Evolutionary conservation across 2,329 filamentous ascomycete genomes (phyloP).

Genomic region (Exophiala oligosperma): DNA sequence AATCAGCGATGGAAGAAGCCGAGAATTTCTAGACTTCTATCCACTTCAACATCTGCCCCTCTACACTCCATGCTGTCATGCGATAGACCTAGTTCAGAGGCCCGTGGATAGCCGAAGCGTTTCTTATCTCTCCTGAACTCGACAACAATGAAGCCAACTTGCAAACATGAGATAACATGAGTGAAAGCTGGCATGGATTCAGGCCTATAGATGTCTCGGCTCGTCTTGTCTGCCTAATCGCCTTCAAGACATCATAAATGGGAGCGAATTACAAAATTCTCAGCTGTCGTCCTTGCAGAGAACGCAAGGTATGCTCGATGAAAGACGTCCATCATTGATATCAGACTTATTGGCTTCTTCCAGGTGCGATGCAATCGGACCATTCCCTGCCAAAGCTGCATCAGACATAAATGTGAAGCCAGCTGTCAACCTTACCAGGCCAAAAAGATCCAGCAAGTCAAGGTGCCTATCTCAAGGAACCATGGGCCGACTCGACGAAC

Average conservation of each 20-base stretch:
- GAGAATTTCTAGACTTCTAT: no score
- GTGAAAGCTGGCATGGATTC: no score
- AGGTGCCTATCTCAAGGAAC: background rate
- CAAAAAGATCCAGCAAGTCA: slow-evolving; percentile 9
- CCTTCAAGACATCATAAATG: background rate
- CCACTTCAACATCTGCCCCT: no score
- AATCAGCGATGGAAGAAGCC: no score
- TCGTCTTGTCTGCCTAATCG: background rate
- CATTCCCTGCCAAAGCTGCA: slow-evolving; percentile 35
- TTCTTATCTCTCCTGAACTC: no score
- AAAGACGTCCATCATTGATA: no score
- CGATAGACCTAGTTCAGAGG: no score
- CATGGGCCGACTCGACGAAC: slow-evolving; percentile 6
- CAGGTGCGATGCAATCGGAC: slow-evolving; percentile 34
- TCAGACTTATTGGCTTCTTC: no score
- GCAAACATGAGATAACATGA: no score
- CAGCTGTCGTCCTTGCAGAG: slow-evolving; percentile 36
- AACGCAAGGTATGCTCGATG: slow-evolving; percentile 29
- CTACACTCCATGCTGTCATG: no score
- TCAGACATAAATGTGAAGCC: slow-evolving; percentile 33
- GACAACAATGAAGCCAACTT: no score
- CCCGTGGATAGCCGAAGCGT: no score
- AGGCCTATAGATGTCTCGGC: background rate
- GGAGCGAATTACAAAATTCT: slow-evolving; percentile 18
- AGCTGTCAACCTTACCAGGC: slow-evolving; percentile 34